phyloP scores from a whole-genome alignment of 139 green algal genomes.

The Edaphochlamys debaryana region DNA sequence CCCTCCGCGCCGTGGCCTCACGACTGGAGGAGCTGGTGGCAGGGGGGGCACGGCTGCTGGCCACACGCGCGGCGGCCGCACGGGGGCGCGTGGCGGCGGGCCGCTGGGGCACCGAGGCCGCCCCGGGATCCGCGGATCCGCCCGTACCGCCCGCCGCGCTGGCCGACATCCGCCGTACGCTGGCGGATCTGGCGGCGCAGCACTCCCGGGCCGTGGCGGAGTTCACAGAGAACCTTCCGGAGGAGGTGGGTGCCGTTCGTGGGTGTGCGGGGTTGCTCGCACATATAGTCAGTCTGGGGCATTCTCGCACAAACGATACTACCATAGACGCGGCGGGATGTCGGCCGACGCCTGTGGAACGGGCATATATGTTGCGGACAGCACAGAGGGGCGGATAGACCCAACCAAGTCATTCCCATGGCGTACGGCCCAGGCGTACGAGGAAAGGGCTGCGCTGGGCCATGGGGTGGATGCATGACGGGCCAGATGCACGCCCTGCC shows the following conservation, averaged over 20 bases:
- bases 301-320: neutral
- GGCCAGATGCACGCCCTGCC: too few relatives aligned
- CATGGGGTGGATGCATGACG: too few relatives aligned
- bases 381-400: too few relatives aligned
- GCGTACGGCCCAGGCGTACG: too few relatives aligned
- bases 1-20: slow-evolving; percentile 43
- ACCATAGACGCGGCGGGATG: too few relatives aligned
- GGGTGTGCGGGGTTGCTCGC: neutral
- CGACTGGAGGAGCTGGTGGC: slow-evolving; percentile 59
- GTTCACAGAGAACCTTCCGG: slow-evolving; percentile 72
- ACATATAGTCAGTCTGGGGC: neutral
- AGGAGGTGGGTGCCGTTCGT: slow-evolving; percentile 31
- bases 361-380: too few relatives aligned
- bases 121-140: too few relatives aligned
- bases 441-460: too few relatives aligned
- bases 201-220: slow-evolving; percentile 62
- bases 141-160: slow-evolving; percentile 11
- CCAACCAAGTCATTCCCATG: too few relatives aligned
- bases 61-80: slow-evolving; percentile 16
- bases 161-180: slow-evolving; percentile 44
- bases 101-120: slow-evolving; percentile 15
- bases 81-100: neutral
- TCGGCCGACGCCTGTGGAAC: too few relatives aligned
- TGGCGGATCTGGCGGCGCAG: slow-evolving; percentile 58
- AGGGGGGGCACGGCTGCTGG: neutral